A percentile compares a stretch with the other conserved stretches of the same genome.
Evolutionary conservation across 208 protist genomes (phyloP).

Genomic region (Crithidia sp.): DNA sequence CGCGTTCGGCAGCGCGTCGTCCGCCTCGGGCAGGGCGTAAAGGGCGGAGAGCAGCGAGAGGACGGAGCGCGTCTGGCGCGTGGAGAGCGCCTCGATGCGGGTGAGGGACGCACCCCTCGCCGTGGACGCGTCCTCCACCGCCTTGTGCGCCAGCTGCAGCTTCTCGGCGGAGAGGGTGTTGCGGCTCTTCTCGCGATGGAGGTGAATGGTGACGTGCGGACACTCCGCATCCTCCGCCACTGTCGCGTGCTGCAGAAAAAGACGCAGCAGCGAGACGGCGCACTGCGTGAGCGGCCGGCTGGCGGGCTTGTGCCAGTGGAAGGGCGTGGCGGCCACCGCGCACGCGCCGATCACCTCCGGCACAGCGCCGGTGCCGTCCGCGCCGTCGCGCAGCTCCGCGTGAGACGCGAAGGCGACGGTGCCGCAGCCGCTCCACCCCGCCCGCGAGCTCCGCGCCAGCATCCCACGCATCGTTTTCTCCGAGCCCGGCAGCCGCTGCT

Average conservation of each 20-base stretch:
- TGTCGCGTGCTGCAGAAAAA: constrained; percentile 36
- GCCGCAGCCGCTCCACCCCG: constrained; percentile 52
- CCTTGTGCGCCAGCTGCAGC: constrained; percentile 43
- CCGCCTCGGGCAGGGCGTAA: constrained; percentile 80
- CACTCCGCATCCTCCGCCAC: constrained; percentile 12
- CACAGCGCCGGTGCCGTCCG: constrained; percentile 40
- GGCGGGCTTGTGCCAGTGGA: constrained; percentile 62
- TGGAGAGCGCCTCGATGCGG: constrained; percentile 52
- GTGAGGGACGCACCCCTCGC: constrained; percentile 24
- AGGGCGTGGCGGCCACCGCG: constrained; percentile 40
- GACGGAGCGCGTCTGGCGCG: constrained; percentile 63
- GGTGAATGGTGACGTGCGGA: constrained; percentile 18
- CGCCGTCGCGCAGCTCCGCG: constrained; percentile 72
- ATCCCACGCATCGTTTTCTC: constrained; percentile 37
- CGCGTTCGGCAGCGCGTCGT: constrained; percentile 65
- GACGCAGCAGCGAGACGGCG: constrained; percentile 57
- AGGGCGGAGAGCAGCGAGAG: constrained; percentile 74
- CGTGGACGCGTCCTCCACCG: constrained; percentile 21
- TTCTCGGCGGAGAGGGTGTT: constrained; percentile 76
- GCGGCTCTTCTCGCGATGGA: constrained; percentile 41
- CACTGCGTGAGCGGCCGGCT: constrained; percentile 54
- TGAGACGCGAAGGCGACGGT: constrained; percentile 60
- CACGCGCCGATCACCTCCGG: constrained; percentile 68
- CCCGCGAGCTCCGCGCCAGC: constrained; percentile 71
- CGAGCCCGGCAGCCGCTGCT: constrained; percentile 8